Conservation (phyloP, 2,329 filamentous ascomycete genomes). For the Dothistroma pini region DNA sequence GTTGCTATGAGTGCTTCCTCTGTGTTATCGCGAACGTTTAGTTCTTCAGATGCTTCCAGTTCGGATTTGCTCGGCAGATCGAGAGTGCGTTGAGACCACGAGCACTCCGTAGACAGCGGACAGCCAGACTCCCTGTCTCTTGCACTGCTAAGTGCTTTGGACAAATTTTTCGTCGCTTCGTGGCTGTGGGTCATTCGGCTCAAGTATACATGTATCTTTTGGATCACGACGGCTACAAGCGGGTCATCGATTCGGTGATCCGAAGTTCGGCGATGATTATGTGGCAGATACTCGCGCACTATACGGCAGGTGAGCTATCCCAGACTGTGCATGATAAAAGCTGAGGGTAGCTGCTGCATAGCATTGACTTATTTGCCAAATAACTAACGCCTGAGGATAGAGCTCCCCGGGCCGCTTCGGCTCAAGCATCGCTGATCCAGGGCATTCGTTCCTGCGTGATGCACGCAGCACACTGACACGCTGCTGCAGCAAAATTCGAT, state of each 20-base stretch:
- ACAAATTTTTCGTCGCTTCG: neutral
- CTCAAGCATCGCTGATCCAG: neutral
- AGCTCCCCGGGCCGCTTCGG: neutral
- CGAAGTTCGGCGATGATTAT: neutral
- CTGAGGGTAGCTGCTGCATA: too few relatives aligned
- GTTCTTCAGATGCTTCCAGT: neutral
- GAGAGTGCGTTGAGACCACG: neutral
- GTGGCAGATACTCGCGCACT: neutral
- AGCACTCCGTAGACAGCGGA: neutral
- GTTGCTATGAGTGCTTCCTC: neutral
- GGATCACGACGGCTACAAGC: neutral
- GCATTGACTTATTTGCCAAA: neutral
- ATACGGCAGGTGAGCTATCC: neutral
- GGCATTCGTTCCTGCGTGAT: neutral
- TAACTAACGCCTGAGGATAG: neutral
- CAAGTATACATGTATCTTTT: neutral
- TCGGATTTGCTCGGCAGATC: neutral
- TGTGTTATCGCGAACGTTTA: neutral
- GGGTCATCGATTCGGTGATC: neutral
- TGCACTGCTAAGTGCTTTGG: neutral
- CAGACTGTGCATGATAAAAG: too few relatives aligned
- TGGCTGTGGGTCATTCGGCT: neutral
- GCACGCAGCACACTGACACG: neutral
- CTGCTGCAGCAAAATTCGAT: neutral
- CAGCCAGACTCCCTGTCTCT: neutral